Evolutionary conservation across 768 basidiomycete genomes (phyloP).

Genomic region (Auriscalpium vulgare): DNA sequence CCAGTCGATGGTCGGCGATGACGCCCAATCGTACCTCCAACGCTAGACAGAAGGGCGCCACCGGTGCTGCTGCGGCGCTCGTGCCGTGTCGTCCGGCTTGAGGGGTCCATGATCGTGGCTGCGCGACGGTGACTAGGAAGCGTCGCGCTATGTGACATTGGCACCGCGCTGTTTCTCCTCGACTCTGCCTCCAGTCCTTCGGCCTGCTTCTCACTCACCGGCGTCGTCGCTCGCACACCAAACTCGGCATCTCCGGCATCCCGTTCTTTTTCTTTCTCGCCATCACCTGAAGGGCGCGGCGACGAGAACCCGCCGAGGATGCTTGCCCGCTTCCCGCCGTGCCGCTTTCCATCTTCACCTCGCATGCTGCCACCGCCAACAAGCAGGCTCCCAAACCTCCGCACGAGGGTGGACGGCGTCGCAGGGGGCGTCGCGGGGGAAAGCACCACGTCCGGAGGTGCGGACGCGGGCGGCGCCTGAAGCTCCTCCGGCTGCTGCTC

Average conservation of each 20-base stretch:
- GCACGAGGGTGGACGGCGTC: slow-evolving; percentile 15
- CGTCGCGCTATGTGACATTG: slow-evolving; percentile 34
- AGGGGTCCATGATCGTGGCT: slow-evolving; percentile 69
- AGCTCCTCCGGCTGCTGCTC: slow-evolving; percentile 20
- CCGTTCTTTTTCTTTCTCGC: slow-evolving; percentile 5
- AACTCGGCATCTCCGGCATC: background rate
- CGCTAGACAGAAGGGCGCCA: slow-evolving; percentile 43
- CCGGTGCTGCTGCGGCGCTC: slow-evolving; percentile 75
- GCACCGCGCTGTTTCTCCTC: slow-evolving; percentile 7
- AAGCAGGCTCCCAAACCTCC: slow-evolving; percentile 15
- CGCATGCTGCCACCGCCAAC: slow-evolving; percentile 10
- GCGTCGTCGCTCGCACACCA: slow-evolving; percentile 13
- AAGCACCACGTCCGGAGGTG: slow-evolving; percentile 9
- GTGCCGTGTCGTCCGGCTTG: slow-evolving; percentile 53
- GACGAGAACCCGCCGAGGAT: slow-evolving; percentile 8
- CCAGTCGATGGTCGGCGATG: slow-evolving; percentile 68
- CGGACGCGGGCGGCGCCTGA: slow-evolving; percentile 18
- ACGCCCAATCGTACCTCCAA: slow-evolving; percentile 53
- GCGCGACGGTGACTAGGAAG: slow-evolving; percentile 67
- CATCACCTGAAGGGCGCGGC: slow-evolving; percentile 8
- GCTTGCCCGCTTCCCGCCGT: slow-evolving; percentile 10
- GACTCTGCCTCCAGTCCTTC: slow-evolving; percentile 19
- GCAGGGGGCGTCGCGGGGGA: slow-evolving; percentile 5
- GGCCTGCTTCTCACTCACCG: slow-evolving; percentile 18
- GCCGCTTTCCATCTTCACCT: slow-evolving; percentile 9